Base-by-base conservation (phyloP, 805 yeast species). In the Suhomyces vadensis region DNA sequence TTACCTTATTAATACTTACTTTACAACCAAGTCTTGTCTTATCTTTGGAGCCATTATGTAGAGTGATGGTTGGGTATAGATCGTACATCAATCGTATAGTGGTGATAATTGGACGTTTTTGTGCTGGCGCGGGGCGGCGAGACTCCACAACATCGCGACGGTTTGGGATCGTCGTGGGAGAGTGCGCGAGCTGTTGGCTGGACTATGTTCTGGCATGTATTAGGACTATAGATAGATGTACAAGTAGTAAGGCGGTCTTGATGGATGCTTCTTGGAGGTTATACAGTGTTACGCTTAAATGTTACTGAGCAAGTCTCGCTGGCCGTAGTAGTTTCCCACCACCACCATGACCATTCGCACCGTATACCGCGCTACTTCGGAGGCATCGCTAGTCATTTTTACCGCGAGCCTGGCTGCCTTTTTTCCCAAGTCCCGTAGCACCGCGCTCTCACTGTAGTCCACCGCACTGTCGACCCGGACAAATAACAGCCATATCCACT, bases 401-500 rank as follows among this genome's bases (percentile, higher is more conserved):
- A 26, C 44, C 6, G 52, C 43, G 11, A 70, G 45, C 37, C 64
- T 67, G 11, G 55, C 42, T 2, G 77, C 75, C 50, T 71, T 71
- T 44, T 59, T 56, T 1, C 65, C 75, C 45, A 71, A 55, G 6
- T 62, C 70, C 23, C 75, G 56, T 17, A 71, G 53, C 10, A 68
- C 51, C 3, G 72, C 55, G 19, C 53, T 25, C 43, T 71, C 75
- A 37, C 53, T 57, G 20, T 56, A 54, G 26, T 70, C 73, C 20
- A 71, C 47, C 1, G 57, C 55, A 25, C 51, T 51, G 49, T 71
- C 76, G n/a, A 70, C 48, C 21, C 74, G 54, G 16, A 69, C 48
- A 31, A 71, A 57, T 7, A 64, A 44, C 14, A 52, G 44, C 57
- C 65, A 71, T 6, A 71, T 60, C 77, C 77, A 71, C 43, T 51